These are phyloP conservation scores for Dendrothele bispora DNA, from an alignment of 768 basidiomycete genomes.

Conservation along the genomic window DNA sequence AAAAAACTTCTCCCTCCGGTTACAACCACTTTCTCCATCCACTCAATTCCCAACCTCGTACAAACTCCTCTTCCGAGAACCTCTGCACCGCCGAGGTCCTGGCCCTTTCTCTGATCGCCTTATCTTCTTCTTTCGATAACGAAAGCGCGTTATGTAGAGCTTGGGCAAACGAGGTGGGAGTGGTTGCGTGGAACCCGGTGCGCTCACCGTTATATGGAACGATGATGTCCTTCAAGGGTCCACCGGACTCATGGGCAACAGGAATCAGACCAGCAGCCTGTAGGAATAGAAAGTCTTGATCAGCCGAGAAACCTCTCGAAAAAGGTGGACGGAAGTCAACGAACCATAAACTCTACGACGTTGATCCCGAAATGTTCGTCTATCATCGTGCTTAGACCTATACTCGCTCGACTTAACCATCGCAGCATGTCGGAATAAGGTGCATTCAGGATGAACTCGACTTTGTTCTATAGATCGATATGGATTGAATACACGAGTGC, in stretches of 20 bases:
- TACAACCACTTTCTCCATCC: slow-evolving; percentile 47
- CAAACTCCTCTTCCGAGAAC: slow-evolving; percentile 80
- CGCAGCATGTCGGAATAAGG: slow-evolving; percentile 67
- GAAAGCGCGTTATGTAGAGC: slow-evolving; percentile 64
- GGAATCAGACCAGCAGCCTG: slow-evolving; percentile 95
- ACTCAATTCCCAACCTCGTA: slow-evolving; percentile 69
- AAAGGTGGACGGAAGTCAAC: slow-evolving; percentile 21
- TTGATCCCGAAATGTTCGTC: slow-evolving; percentile 99
- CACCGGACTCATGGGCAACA: slow-evolving; percentile 90
- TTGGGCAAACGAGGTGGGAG: slow-evolving; percentile 62
- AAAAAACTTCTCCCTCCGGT: too few species aligned
- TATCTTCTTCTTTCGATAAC: slow-evolving; percentile 52
- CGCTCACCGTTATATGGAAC: slow-evolving; percentile 70
- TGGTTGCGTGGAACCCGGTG: slow-evolving; percentile 84
- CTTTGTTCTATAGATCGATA: slow-evolving; percentile 61
- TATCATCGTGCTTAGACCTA: slow-evolving; percentile 95
- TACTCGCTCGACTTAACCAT: slow-evolving; percentile 72
- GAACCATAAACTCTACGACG: slow-evolving; percentile 95
- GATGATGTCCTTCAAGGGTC: slow-evolving; percentile 89
- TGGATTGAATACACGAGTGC: neutral
- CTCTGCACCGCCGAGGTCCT: slow-evolving; percentile 67
- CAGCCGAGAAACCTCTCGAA: neutral
- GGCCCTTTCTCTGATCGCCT: slow-evolving; percentile 67
- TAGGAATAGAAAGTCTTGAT: neutral
- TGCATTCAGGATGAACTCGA: slow-evolving; percentile 83